Base-by-base conservation (phyloP, 768 basidiomycete species). In the Lyophyllum decastes region DNA sequence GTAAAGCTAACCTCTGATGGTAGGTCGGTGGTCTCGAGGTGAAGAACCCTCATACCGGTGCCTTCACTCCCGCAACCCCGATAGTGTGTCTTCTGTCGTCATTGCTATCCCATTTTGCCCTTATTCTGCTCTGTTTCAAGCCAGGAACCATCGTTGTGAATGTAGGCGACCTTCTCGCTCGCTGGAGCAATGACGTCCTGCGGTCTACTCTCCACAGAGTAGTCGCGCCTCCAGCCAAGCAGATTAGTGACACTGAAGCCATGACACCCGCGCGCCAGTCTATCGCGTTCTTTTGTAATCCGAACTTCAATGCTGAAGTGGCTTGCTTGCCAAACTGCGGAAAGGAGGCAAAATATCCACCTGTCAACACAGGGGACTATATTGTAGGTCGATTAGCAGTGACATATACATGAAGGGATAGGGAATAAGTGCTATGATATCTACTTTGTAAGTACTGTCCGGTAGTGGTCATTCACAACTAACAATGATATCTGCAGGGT, bases 251-350 rank as follows among this genome's bases (percentile, higher is more conserved):
- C 8, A 75, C 73, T 6, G 83, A 86, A 60, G 73, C 69, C n/a
- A 71, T 86, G 57, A 87, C 84, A 0, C 86, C 90, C 0, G 71
- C 75, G 9, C 82, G 92, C 25, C 90, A 92, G 66, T 91, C 89
- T 9, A 88, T 94, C 51, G 92, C 89, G 8, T 94, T 90, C 77
- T 94, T 94, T 73, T 92, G 89, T 76, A 93, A 89, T 64, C 91
- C 92, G 3, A 91, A 93, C 61, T 84, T 82, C 64, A 79, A 79
- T 41, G 76, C 89, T 14, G 75, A 79, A 56, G 86, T 94, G 54
- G 76, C 84, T 16, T 90, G 91, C 61, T 71, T 94, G 25, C 89
- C 91, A 19, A 89, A 82, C 55, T 85, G 87, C 27, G 85, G 83
- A 27, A 67, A 71, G 27, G 72, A 73, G 52, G 72, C 78, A 10